A percentile compares a stretch with the other conserved stretches of the same genome.
Evolutionary conservation across 1,284 basidiomycete species (phyloP).

Genomic region (Melampsora occidentalis): DNA sequence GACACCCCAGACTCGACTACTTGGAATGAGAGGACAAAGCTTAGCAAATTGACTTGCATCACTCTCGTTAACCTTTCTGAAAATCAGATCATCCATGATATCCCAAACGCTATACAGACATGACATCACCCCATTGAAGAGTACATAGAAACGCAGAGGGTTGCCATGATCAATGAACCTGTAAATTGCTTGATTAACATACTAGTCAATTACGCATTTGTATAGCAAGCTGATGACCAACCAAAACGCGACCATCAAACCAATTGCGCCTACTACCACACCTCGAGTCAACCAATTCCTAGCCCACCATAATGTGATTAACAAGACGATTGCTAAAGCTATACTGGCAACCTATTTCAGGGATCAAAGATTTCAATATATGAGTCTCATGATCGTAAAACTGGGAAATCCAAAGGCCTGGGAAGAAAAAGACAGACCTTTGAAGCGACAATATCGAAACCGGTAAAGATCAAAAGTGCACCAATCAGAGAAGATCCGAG

Average conservation of each 20-base stretch:
- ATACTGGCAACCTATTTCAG: conserved; percentile 41
- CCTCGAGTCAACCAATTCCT: conserved; percentile 31
- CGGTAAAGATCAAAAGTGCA: conserved; percentile 81
- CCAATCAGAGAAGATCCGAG: conserved; percentile 89
- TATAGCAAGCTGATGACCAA: not conserved
- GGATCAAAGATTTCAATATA: conserved; percentile 59
- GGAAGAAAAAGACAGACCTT: conserved; percentile 66
- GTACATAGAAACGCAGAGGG: conserved; percentile 62
- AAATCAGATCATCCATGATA: conserved; percentile 74
- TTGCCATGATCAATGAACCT: conserved; percentile 47
- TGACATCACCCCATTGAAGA: conserved; percentile 95
- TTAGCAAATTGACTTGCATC: conserved; percentile 87
- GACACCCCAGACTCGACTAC: conserved; percentile 56
- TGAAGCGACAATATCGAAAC: conserved; percentile 85
- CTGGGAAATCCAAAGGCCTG: conserved; percentile 56
- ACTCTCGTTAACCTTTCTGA: conserved; percentile 82
- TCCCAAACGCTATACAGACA: conserved; percentile 69
- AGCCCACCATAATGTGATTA: conserved; percentile 42
- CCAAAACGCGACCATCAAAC: conserved; percentile 35
- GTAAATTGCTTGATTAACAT: conserved; percentile 36
- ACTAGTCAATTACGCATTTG: conserved; percentile 50
- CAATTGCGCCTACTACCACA: conserved; percentile 34
- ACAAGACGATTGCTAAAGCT: conserved; percentile 16
- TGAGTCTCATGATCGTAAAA: not conserved
- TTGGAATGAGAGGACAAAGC: conserved; percentile 66